phyloP scores from a whole-genome alignment of 352 stramenopile species.

The Thalassiosira mediterranea region DNA sequence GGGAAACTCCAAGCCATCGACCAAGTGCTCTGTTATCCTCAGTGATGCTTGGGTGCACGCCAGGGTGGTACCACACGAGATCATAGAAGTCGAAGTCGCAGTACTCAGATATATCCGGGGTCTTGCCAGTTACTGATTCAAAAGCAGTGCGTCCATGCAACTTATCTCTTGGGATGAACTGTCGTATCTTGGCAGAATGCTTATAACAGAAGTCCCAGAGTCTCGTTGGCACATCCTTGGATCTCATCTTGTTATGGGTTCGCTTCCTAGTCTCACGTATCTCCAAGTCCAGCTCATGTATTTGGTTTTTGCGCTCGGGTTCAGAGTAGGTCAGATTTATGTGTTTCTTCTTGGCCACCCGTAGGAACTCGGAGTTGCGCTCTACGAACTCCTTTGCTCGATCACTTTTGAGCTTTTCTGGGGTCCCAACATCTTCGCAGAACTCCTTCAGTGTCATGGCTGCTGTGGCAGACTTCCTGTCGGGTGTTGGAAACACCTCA shows the following conservation, averaged over 20 bases:
- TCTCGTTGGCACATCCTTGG: constrained; percentile 16
- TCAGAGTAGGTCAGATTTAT: constrained; percentile 17
- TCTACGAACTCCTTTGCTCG: constrained; percentile 9
- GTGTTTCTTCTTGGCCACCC: background rate
- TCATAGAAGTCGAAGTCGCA: constrained; percentile 62
- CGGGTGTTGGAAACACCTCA: background rate
- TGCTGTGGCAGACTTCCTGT: background rate
- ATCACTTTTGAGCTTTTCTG: background rate
- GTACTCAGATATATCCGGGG: constrained; percentile 57
- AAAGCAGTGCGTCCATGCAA: constrained; percentile 4
- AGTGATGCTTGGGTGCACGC: background rate
- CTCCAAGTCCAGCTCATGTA: constrained; percentile 10
- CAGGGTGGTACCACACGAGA: constrained; percentile 36
- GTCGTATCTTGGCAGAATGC: constrained; percentile 12
- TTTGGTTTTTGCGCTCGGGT: constrained; percentile 8
- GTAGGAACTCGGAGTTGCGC: constrained; percentile 1
- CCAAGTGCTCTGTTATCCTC: constrained; percentile 9
- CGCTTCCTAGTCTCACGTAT: constrained; percentile 30
- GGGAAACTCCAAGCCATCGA: constrained; percentile 8
- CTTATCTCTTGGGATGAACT: constrained; percentile 8
- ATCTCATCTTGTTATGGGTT: constrained; percentile 10
- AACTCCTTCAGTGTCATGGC: background rate
- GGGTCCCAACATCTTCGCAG: constrained; percentile 1
- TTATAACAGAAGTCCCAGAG: constrained; percentile 37
- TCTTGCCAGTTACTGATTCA: constrained; percentile 43